Evolutionary conservation across 345 rosid species (phyloP).

Genomic region (Eucalyptus pumila): DNA sequence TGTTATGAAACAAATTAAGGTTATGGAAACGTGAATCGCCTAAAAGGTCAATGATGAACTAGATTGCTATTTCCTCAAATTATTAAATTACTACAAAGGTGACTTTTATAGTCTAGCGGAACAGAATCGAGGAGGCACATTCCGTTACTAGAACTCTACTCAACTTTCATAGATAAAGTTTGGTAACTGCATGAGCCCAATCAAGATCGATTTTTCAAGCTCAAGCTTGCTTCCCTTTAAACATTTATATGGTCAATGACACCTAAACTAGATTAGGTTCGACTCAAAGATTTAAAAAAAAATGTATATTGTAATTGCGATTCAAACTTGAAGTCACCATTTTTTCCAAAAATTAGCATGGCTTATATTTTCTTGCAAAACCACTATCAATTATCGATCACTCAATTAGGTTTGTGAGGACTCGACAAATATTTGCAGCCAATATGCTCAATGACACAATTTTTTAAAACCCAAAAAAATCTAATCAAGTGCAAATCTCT

Average conservation of each 20-base stretch:
- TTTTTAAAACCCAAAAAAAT: not conserved
- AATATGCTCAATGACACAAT: not conserved
- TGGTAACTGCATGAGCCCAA: not conserved
- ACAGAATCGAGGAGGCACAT: not conserved
- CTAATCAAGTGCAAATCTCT: not conserved
- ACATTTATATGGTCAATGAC: not conserved
- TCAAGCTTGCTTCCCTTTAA: not conserved
- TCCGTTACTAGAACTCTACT: not conserved
- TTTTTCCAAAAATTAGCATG: not conserved
- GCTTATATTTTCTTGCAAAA: not conserved
- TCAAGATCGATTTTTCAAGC: not conserved
- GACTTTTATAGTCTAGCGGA: not conserved
- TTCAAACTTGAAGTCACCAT: not conserved
- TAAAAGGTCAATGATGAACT: not conserved
- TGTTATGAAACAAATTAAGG: not conserved
- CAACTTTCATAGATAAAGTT: not conserved
- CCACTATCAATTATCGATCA: not conserved
- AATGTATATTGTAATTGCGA: not conserved
- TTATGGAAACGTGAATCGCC: not conserved
- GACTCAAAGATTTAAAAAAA: fast-evolving
- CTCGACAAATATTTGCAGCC: not conserved
- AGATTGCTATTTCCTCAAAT: not conserved
- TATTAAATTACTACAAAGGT: not conserved
- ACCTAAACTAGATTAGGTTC: not conserved
- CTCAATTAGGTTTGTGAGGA: not conserved